Evolutionary conservation across 345 rosid genomes (phyloP), one percentile per base, ranked within the genome.

Genomic region (Aquilaria malaccensis): DNA sequence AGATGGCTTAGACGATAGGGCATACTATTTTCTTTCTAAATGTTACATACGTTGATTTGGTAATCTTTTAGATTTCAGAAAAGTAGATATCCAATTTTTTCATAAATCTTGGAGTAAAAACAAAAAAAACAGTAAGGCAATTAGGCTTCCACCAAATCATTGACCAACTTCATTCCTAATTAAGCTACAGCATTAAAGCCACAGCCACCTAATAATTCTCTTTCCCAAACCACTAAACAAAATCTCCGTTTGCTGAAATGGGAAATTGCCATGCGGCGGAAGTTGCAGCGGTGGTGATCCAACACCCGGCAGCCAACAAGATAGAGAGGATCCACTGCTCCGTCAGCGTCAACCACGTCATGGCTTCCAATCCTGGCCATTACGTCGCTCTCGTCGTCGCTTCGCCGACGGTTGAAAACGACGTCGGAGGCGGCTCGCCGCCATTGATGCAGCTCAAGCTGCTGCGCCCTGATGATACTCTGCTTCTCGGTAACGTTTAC

Each of bases 201-300:
- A 22, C 22, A 22, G 22, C 22, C 22, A 22, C 22, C 22, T 22
- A 22, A 22, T 22, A 22, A 22, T 22, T 22, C 22, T 22, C 22
- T 22, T 22, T 22, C 22, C 22, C 22, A 22, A 22, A 22, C 22
- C 22, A 22, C 22, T 22, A 22, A 22, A 22, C 22, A 22, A 22
- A 22, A 22, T 22, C 22, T 22, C 22, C 22, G 22, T 22, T 22
- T 22, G 22, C 22, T 22, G 33, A 45, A 33, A 77, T 87, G 98
- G 98, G 98, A 30, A 91, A 91, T 55, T 91, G 98, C 71, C 98
- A 91, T 70, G 86, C 96, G 56, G 94, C 85, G 6, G 96, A 91
- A 62, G 89, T 80, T 60, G 94, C 94, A 48, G 79, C 91, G 30
- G 89, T 88, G 57, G 69, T 86, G 65, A 88, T 91, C 59, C 94